Percentiles rank a stretch among this genome's conserved stretches.
Evolutionary conservation across 2,329 filamentous ascomycete species (phyloP).

Genomic region (Ophiocordyceps camponoti-leonardi): DNA sequence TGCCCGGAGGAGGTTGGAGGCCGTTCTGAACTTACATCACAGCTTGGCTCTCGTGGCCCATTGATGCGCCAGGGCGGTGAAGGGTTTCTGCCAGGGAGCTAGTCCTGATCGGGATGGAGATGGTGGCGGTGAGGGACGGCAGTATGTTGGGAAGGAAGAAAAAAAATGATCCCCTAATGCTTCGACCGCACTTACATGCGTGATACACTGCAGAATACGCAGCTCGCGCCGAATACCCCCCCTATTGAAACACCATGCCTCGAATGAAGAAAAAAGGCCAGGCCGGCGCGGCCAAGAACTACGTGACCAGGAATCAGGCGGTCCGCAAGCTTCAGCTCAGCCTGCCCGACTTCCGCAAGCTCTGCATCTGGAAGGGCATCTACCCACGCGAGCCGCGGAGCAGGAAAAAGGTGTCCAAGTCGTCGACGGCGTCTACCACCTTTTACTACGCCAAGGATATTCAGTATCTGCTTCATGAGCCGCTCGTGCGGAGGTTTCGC

Average conservation of each 20-base stretch:
- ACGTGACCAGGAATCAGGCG: conserved; percentile 90
- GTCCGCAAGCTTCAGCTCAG: conserved; percentile 96
- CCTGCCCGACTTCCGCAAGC: conserved; percentile 87
- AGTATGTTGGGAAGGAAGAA: conserved; percentile 6
- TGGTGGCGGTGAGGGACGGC: conserved; percentile 13
- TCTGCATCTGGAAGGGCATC: conserved; percentile 99
- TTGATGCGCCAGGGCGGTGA: conserved; percentile 9
- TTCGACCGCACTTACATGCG: not conserved
- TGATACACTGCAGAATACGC: no score
- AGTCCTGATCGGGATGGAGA: conserved; percentile 2
- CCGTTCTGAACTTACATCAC: no score
- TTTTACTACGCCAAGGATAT: conserved; percentile 92
- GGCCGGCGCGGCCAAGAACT: conserved; percentile 91
- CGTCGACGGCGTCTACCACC: conserved; percentile 75
- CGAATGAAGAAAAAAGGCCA: conserved; percentile 86
- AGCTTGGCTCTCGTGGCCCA: not conserved
- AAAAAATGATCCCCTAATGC: conserved; percentile 9
- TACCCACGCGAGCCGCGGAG: conserved; percentile 93
- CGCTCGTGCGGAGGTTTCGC: conserved; percentile 82
- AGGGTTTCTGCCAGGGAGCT: conserved; percentile 3
- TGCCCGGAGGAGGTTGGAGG: no score
- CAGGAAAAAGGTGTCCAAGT: conserved; percentile 93
- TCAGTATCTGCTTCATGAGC: conserved; percentile 94
- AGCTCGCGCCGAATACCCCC: no score
- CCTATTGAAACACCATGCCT: conserved; percentile 33